Base-by-base conservation (phyloP, 2,329 filamentous ascomycete species). In the Fusarium bactridioides region DNA sequence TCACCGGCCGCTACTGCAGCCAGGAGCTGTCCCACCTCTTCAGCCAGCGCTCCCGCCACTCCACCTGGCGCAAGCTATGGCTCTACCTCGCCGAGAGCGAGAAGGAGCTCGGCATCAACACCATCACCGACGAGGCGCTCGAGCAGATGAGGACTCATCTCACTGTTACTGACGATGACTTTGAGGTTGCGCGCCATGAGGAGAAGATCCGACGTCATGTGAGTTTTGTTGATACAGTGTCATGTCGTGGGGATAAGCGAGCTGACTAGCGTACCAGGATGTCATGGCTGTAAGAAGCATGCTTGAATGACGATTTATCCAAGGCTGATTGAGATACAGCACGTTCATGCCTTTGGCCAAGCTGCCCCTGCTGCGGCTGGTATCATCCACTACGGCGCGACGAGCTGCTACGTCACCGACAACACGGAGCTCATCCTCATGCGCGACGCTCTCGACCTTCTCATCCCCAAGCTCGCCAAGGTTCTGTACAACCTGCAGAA, bases 21-120 rank as follows among this genome's bases (percentile, higher is more conserved):
- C 41, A 66, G 51, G 64, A 67, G 61, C 33, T 67, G 44, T 65
- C 61, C 10, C 64, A 67, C n/a, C 61, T 67, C 25, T 67, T 66
- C 61, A 67, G 64, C 19, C 64, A 65, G 29, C 62, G 64, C 33
- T 61, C 70, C 23, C 56, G 73, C 25, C 50, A 63, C 38, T 72
- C 64, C 6, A 73, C 67, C 38, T 75, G 73, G 73, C 61, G 72
- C 10, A 64, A 74, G 61, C 59, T 73, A 12, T 74, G 72, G 66
- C 47, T 63, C 9, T 51, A 60, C 29, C 72, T 73, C 21, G 72
- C 66, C 16, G 72, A 74, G 53, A 38, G 47, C 33, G 72, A 74
- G 66, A 61, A 61, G 61, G 63, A 74, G 59, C 50, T 74, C 9
- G 59, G 72, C 23, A 74, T 73, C 21, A 51, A 53, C 29, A 65